Conservation (phyloP, 352 stramenopile species). For the Pythium guiyangense region DNA sequence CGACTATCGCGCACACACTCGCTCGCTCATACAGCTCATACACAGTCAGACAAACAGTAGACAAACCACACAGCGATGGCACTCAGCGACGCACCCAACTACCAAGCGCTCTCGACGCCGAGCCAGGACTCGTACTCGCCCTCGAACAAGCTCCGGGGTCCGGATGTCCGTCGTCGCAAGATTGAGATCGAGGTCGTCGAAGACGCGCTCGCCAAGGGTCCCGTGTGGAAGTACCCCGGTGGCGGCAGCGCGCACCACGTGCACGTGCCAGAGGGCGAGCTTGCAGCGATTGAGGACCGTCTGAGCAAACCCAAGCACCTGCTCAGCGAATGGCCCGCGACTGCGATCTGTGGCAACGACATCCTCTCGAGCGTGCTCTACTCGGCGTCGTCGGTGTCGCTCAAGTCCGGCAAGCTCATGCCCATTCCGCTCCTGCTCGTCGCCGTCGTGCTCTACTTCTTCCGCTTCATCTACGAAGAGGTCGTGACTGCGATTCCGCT, state of each 20-base stretch:
- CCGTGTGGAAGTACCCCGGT: conserved; percentile 37
- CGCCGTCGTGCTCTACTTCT: conserved; percentile 34
- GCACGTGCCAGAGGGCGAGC: conserved; percentile 25
- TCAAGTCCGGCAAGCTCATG: conserved; percentile 68
- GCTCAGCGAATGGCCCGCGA: conserved; percentile 58
- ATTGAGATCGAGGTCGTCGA: conserved; percentile 47
- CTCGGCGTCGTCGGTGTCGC: conserved; percentile 27
- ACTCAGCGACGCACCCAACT: conserved; percentile 1
- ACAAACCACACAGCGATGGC: not conserved
- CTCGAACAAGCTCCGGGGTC: conserved; percentile 1
- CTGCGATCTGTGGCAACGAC: conserved; percentile 87
- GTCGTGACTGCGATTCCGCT: too few species aligned
- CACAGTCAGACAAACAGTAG: not conserved
- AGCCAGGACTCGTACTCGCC: conserved; percentile 1
- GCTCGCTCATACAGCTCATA: not conserved
- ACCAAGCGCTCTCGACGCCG: conserved; percentile 7
- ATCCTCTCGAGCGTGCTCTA: conserved; percentile 87
- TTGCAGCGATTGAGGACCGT: conserved; percentile 32
- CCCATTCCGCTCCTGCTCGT: conserved; percentile 77
- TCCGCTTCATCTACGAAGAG: too few species aligned
- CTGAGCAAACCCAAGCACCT: too few species aligned
- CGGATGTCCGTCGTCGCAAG: conserved; percentile 29
- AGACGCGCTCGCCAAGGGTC: conserved; percentile 14
- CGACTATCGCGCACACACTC: not conserved
- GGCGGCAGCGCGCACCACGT: conserved; percentile 30